A percentile compares a stretch with the other conserved stretches of the same genome.
These are phyloP conservation scores for Ustulina deusta DNA, from an alignment of 2,329 filamentous ascomycete species.

Conservation along the genomic window DNA sequence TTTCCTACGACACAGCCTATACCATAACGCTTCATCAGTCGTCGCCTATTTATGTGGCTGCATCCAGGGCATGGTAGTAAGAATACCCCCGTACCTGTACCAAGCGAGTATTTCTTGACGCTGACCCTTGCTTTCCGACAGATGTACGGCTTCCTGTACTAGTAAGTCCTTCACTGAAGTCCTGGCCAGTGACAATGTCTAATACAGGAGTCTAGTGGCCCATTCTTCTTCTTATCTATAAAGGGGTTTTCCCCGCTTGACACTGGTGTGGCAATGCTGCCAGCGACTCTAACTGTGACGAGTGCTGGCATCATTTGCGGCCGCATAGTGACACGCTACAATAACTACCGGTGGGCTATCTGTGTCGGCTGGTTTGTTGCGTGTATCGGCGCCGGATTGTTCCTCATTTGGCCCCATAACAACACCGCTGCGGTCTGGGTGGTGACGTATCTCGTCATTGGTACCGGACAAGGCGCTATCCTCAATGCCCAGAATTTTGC, in stretches of 20 bases:
- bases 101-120: not conserved
- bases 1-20: constrained; percentile 39
- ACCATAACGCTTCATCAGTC: constrained; percentile 35
- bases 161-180: constrained; percentile 37
- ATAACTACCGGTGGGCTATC: constrained; percentile 53
- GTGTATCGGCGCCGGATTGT: constrained; percentile 35
- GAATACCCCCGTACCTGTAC: not conserved
- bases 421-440: constrained; percentile 52
- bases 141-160: constrained; percentile 46
- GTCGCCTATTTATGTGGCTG: constrained; percentile 31
- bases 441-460: constrained; percentile 52
- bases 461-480: constrained; percentile 54
- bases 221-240: constrained; percentile 56
- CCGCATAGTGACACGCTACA: constrained; percentile 41
- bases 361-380: constrained; percentile 53
- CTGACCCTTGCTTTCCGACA: constrained; percentile 30
- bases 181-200: not conserved
- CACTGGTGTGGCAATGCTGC: constrained; percentile 52
- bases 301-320: constrained; percentile 50
- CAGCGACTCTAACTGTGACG: constrained; percentile 50
- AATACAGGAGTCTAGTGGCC: constrained; percentile 36
- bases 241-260: constrained; percentile 50
- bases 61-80: constrained; percentile 39
- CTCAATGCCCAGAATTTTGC: constrained; percentile 57
- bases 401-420: constrained; percentile 41